Percentiles rank a stretch among this genome's conserved stretches.
phyloP scores from a whole-genome alignment of 371 early-diverging fungal species.

The Syncephalastrum sp. region DNA sequence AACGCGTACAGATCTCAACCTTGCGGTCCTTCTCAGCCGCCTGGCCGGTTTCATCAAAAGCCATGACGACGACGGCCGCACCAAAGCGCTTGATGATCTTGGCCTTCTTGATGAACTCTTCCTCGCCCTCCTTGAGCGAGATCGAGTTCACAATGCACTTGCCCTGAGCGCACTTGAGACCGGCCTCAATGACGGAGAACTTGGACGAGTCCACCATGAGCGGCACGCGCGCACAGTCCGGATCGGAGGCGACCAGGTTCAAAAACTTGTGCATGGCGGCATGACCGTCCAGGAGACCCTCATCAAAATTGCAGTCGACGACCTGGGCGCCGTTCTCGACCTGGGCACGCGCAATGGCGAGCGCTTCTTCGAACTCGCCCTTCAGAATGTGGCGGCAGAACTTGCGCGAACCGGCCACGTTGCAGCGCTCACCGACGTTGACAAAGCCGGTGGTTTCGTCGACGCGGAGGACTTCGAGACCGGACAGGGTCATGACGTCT shows the following conservation, averaged over 20 bases:
- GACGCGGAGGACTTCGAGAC: conserved; percentile 79
- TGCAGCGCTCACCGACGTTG: conserved; percentile 95
- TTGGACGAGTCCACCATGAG: conserved; percentile 95
- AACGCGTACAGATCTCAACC: conserved; percentile 86
- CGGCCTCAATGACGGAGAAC: conserved; percentile 94
- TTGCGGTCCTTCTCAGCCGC: conserved; percentile 84
- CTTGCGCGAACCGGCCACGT: conserved; percentile 91
- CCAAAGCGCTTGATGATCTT: conserved; percentile 84
- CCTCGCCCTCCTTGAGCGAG: conserved; percentile 92
- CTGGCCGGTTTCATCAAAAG: conserved; percentile 94
- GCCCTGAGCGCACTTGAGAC: conserved; percentile 92
- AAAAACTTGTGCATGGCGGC: conserved; percentile 91
- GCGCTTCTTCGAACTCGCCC: conserved; percentile 88
- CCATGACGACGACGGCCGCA: conserved; percentile 97
- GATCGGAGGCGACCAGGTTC: conserved; percentile 92
- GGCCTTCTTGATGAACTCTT: conserved; percentile 87
- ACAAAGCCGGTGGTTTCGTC: conserved; percentile 82
- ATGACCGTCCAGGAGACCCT: conserved; percentile 91
- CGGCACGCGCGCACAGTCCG: conserved; percentile 84
- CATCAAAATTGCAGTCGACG: conserved; percentile 94
- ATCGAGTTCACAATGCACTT: conserved; percentile 97
- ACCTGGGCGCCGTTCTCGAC: conserved; percentile 94
- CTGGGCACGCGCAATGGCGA: conserved; percentile 89
- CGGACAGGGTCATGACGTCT: conserved; percentile 77
- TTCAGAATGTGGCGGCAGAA: conserved; percentile 91